Base-by-base conservation (phyloP, 148 eudicot species). In the Camellia japonica region DNA sequence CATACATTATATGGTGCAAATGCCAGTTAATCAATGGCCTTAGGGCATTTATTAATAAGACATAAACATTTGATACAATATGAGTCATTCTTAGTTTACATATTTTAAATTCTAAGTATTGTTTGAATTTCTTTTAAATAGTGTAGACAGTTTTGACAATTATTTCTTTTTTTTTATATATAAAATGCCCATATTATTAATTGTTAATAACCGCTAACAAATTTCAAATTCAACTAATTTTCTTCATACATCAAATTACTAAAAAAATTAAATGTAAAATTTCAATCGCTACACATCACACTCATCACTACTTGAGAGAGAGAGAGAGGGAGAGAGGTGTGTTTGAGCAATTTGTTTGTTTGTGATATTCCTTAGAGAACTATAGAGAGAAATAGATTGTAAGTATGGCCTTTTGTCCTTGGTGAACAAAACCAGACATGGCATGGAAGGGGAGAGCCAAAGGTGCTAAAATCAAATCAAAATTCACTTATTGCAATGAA, bases 371-470 rank as follows among this genome's bases (percentile, higher is more conserved):
- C 20, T 70, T 63, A 49, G 70, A 76, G 14, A 76, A 63, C 12
- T 63, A 47, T 49, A 9, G 46, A 76, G 69, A 63, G 63, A 58
- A 14, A 60, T 61, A 56, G n/a, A 19, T 46, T 76, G 78, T 14
- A 7, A 63, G 56, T 16, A 19, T 76, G 56, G n/a, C 69, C 68
- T 60, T 75, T 59, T 60, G 68, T 75, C 52, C 52, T 59, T 60
- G 78, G 44, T 44, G 79, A 49, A 20, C 16, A 76, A 47, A 63
- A 46, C 46, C 69, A 76, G 70, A 63, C 70, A 76, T 47, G 79
- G 20, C 30, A 47, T 62, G 79, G 79, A 47, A 70, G 79, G 70
- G 79, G 55, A 7, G 68, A 66, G 19, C 59, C 41, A 63, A 63
- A 75, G 56, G 12, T 46, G 70, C 44, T 15, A 46, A 68, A 63